A percentile compares a stretch with the other conserved stretches of the same genome.
Evolutionary conservation across 495 filamentous ascomycete species (phyloP).

Genomic region (Hypoxylon perforatum): DNA sequence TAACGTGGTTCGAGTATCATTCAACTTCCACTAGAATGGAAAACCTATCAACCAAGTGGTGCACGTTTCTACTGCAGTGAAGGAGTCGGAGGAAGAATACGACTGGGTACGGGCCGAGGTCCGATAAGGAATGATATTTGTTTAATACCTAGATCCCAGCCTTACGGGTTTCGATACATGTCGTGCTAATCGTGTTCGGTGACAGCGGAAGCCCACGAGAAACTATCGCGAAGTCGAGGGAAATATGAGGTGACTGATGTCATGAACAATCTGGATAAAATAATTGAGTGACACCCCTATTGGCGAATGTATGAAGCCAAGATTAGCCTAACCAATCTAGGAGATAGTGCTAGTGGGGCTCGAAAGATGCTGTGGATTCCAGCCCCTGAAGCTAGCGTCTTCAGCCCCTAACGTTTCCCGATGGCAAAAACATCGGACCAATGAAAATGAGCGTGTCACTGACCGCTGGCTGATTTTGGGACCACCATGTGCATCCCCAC

Average conservation of each 20-base stretch:
- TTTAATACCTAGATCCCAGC: slow-evolving; percentile 12
- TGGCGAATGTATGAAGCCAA: slow-evolving; percentile 18
- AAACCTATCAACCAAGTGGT: slow-evolving; percentile 15
- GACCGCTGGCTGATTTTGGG: slow-evolving; percentile 12
- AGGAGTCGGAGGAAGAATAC: slow-evolving; percentile 6
- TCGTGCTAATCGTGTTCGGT: not conserved
- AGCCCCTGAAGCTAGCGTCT: slow-evolving; percentile 29
- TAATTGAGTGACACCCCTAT: slow-evolving; percentile 12
- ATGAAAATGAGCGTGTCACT: slow-evolving; percentile 15
- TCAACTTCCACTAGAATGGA: slow-evolving; percentile 17
- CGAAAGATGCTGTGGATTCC: not conserved
- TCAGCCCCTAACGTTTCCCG: slow-evolving; percentile 21
- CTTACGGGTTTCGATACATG: slow-evolving; percentile 15
- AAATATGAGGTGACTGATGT: slow-evolving; percentile 24
- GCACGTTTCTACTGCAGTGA: slow-evolving; percentile 2
- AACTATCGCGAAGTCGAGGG: not conserved
- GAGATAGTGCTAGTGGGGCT: slow-evolving; percentile 12
- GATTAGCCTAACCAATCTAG: slow-evolving; percentile 19
- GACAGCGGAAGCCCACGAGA: slow-evolving; percentile 13
- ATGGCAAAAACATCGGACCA: slow-evolving; percentile 28
- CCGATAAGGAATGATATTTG: slow-evolving; percentile 6
- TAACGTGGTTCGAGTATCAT: slow-evolving; percentile 30
- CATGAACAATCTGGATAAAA: slow-evolving; percentile 38
- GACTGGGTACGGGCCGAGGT: not conserved
- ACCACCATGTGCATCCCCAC: not conserved